Percentiles rank a stretch among this genome's conserved stretches.
These are phyloP conservation scores for Syzygium oleosum DNA, from an alignment of 345 rosid species.

Conservation along the genomic window DNA sequence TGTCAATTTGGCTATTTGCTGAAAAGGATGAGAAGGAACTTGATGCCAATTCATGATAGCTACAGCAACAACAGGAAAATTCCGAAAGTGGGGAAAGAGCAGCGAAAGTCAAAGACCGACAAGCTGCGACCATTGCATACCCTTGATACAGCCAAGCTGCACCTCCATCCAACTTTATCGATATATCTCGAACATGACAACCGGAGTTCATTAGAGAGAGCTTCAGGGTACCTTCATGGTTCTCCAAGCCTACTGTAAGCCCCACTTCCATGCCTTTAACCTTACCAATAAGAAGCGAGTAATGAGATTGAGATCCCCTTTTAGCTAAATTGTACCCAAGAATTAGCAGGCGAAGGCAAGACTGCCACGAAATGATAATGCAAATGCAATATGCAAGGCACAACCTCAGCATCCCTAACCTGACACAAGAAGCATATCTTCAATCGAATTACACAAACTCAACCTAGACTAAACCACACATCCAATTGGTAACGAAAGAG, in stretches of 20 bases:
- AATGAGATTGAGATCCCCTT: constrained; percentile 11
- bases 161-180: constrained; percentile 79
- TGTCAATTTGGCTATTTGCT: background rate
- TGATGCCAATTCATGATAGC: background rate
- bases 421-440: background rate
- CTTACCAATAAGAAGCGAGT: constrained; percentile 56
- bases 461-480: background rate
- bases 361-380: background rate
- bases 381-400: background rate
- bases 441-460: background rate
- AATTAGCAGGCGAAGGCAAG: background rate
- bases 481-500: background rate
- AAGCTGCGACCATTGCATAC: constrained; percentile 21
- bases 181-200: constrained; percentile 65
- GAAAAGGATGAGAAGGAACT: background rate
- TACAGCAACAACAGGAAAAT: background rate
- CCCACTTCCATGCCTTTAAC: constrained; percentile 99
- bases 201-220: constrained; percentile 67
- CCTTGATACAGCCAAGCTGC: constrained; percentile 99
- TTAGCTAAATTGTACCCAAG: background rate
- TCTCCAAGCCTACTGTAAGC: constrained; percentile 72
- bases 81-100: background rate
- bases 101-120: background rate
- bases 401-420: background rate
- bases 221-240: constrained; percentile 60